phyloP scores from a whole-genome alignment of 345 rosid genomes.

The Chamaenerion angustifolium region DNA sequence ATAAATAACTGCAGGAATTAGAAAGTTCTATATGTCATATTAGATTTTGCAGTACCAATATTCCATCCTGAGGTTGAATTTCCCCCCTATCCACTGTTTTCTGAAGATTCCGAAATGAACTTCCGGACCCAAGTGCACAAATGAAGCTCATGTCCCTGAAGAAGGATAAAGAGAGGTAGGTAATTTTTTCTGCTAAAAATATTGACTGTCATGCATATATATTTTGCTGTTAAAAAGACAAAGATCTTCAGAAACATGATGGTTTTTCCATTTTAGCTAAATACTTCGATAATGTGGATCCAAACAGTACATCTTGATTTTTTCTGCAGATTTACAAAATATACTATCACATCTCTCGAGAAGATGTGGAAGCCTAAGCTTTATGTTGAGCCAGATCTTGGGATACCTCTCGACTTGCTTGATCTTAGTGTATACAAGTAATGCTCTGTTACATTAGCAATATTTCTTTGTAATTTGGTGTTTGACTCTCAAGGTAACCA shows the following conservation, averaged over 20 bases:
- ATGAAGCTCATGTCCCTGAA: constrained; percentile 72
- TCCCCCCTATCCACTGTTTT: constrained; percentile 6
- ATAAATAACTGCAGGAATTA: not conserved
- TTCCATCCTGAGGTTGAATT: not conserved
- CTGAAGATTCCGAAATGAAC: constrained; percentile 87
- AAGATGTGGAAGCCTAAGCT: constrained; percentile 81
- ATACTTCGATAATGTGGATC: not conserved
- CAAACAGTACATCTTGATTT: not conserved
- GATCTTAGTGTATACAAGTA: constrained; percentile 97
- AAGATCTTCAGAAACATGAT: too few relatives aligned
- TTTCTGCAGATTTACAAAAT: constrained; percentile 62
- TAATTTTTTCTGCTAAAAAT: not conserved
- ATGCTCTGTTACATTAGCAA: constrained; percentile 3
- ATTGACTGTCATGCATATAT: not conserved
- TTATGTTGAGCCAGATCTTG: constrained; percentile 93
- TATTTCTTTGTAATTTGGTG: constrained; percentile 3
- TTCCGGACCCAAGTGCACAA: constrained; percentile 90
- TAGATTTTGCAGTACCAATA: constrained; percentile 2
- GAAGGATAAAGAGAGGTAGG: constrained; percentile 86
- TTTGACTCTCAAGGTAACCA: not conserved
- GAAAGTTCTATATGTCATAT: not conserved
- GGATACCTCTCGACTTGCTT: constrained; percentile 92
- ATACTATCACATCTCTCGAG: constrained; percentile 81
- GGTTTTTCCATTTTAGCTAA: not conserved
- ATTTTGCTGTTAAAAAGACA: too few relatives aligned